These are phyloP conservation scores for Cyberlindnera mrakii DNA, from an alignment of 805 yeast genomes.

Conservation along the genomic window DNA sequence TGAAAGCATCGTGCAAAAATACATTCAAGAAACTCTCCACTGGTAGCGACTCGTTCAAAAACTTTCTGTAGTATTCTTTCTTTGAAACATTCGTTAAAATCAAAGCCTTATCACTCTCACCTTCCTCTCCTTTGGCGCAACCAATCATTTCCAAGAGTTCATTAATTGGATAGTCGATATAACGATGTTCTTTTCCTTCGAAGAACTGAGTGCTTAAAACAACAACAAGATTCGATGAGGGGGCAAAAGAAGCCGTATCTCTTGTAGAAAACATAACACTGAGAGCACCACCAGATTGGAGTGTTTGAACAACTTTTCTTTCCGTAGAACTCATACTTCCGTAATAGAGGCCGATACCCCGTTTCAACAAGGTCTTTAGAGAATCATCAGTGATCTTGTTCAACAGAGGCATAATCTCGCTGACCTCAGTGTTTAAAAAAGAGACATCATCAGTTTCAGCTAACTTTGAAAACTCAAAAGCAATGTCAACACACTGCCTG, in stretches of 20 bases:
- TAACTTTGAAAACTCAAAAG: slow-evolving; percentile 35
- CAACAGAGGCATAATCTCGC: slow-evolving; percentile 35
- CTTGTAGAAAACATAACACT: slow-evolving; percentile 54
- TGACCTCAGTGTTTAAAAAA: slow-evolving; percentile 34
- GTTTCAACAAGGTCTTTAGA: slow-evolving; percentile 35
- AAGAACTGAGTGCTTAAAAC: slow-evolving; percentile 65
- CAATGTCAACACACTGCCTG: slow-evolving; percentile 47
- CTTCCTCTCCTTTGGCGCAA: slow-evolving; percentile 25
- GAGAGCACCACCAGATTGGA: slow-evolving; percentile 46
- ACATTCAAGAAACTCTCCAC: slow-evolving; percentile 69
- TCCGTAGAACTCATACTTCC: slow-evolving; percentile 54
- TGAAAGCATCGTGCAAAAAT: slow-evolving; percentile 57
- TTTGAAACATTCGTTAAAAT: slow-evolving; percentile 53
- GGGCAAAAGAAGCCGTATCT: slow-evolving; percentile 46
- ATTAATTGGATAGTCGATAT: slow-evolving; percentile 59
- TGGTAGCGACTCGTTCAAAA: slow-evolving; percentile 71
- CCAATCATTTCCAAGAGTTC: slow-evolving; percentile 65
- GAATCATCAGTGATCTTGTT: slow-evolving; percentile 40
- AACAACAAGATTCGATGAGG: slow-evolving; percentile 49
- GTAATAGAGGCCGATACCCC: slow-evolving; percentile 64
- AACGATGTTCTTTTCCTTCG: slow-evolving; percentile 71
- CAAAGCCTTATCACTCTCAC: slow-evolving; percentile 36
- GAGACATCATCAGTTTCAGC: slow-evolving; percentile 31
- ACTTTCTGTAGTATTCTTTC: slow-evolving; percentile 60
- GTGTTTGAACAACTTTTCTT: slow-evolving; percentile 42